A percentile compares a stretch with the other conserved stretches of the same genome.
These are phyloP conservation scores for Filobasidium floriforme DNA, from an alignment of 768 basidiomycete species.

Conservation along the genomic window DNA sequence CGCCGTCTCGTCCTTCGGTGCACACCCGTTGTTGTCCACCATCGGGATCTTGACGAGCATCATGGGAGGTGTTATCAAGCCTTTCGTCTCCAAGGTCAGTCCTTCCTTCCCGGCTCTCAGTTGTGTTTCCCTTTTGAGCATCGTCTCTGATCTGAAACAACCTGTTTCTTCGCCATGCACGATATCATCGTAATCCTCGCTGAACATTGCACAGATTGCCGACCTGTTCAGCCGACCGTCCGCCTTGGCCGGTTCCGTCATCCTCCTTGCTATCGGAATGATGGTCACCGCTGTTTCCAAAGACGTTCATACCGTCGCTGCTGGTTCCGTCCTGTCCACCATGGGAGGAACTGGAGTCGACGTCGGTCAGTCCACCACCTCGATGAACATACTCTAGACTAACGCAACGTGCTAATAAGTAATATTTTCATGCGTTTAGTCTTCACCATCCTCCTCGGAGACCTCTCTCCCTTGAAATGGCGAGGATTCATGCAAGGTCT, in stretches of 20 bases:
- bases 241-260: constrained; percentile 30
- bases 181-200: too few relatives aligned
- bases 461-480: constrained; percentile 43
- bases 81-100: constrained; percentile 36
- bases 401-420: neutral
- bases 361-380: constrained; percentile 27
- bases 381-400: neutral
- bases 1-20: constrained; percentile 38
- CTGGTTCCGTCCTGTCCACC: constrained; percentile 35
- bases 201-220: constrained; percentile 19
- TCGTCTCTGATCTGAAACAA: too few relatives aligned
- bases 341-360: constrained; percentile 39
- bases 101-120: too few relatives aligned
- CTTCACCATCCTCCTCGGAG: constrained; percentile 37
- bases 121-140: too few relatives aligned
- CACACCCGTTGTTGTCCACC: constrained; percentile 39
- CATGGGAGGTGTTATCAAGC: constrained; percentile 32
- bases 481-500: constrained; percentile 38
- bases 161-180: too few relatives aligned
- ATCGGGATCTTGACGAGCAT: constrained; percentile 37
- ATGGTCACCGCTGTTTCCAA: constrained; percentile 35
- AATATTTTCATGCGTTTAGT: constrained; percentile 20
- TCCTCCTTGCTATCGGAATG: constrained; percentile 39
- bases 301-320: constrained; percentile 32
- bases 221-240: constrained; percentile 37